Conservation (phyloP, 2,329 filamentous ascomycete species). For the Niveomyces coronatus region DNA sequence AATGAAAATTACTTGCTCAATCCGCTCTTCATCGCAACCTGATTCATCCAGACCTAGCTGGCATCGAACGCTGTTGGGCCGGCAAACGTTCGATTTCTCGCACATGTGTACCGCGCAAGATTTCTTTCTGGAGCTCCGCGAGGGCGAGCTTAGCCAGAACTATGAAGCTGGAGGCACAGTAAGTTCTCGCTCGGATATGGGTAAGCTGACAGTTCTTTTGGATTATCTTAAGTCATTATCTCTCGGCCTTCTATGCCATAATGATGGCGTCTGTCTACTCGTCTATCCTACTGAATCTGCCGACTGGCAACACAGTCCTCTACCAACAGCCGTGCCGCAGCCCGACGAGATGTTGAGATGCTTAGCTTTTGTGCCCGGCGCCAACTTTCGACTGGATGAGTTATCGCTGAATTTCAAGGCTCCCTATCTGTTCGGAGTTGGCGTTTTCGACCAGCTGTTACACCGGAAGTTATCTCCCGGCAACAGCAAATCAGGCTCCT, state of each 20-base stretch:
- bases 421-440: background rate
- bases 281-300: conserved; percentile 28
- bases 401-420: background rate
- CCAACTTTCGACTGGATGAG: background rate
- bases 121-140: conserved; percentile 15
- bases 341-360: conserved; percentile 1
- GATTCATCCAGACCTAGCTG: background rate
- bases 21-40: background rate
- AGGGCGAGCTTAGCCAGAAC: conserved; percentile 15
- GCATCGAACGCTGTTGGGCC: conserved; percentile 14
- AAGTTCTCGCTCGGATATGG: conserved; percentile 11
- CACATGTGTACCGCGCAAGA: conserved; percentile 25
- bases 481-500: background rate
- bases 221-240: conserved; percentile 25
- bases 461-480: conserved; percentile 4
- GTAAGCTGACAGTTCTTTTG: conserved; percentile 19
- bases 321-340: conserved; percentile 1
- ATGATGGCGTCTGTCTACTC: conserved; percentile 25
- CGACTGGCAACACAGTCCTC: conserved; percentile 19
- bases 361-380: background rate
- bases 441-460: background rate
- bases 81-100: conserved; percentile 21
- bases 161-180: background rate
- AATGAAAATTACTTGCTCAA: background rate
- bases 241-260: conserved; percentile 25